Evolutionary conservation across 441 rosid species (phyloP), one percentile per base, ranked within the genome.

Genomic region (Gossypium davidsonii): DNA sequence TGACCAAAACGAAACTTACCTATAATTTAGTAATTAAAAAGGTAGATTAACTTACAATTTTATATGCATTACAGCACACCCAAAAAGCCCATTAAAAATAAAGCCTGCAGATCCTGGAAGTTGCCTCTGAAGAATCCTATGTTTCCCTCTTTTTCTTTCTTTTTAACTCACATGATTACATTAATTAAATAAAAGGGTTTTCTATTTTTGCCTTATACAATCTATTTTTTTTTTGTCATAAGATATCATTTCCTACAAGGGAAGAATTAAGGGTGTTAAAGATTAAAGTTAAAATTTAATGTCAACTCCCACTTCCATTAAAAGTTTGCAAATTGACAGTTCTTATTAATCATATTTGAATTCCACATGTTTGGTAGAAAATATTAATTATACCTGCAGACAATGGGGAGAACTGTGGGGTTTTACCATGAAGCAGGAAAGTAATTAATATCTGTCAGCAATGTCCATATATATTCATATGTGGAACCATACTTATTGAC

Each of bases 81-180:
- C 26, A 23, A 18, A 21, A 39, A 31, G 17, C 53, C 3, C 23
- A 67, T 67, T 23, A 67, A 25, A 67, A 49, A n/a, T 3, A 9
- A 49, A 7, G n/a, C 15, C 58, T 81, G 81, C 81, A 69, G 80
- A 83, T 82, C 87, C 83, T 79, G 78, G 88, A 85, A 88, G 80
- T 77, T 90, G 81, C 93, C 79, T 73, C 20, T 31, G 51, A 18
- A 63, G 87, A 73, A 88, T 90, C 90, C 92, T 70, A 87, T 84
- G 90, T 76, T 26, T 42, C 53, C 49, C 57, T 23, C 28, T 20
- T 4, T 67, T 37, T 48, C 28, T 3, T 4, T 9, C 31, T 6
- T 21, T 21, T 2, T 3, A 46, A 46, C 57, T 11, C 55, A 39
- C 55, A 1, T 20, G 46, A 65, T 9, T 46, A 1, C 6, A 21